Evolutionary conservation across 495 filamentous ascomycete genomes (phyloP).

Genomic region (Hyaloscypha hepaticicola): DNA sequence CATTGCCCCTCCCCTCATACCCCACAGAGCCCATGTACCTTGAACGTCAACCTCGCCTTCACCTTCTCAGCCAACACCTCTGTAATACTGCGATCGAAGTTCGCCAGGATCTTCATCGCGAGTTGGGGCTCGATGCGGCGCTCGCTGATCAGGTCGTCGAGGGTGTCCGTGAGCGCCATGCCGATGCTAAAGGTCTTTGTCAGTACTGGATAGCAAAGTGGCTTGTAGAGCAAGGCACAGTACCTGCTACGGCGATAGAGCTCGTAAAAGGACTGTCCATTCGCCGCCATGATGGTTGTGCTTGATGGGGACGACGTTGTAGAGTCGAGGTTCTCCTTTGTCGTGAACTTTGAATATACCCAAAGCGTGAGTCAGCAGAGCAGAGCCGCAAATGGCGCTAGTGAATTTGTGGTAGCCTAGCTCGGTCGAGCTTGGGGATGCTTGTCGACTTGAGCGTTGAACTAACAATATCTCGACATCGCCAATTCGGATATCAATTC

Average conservation of each 20-base stretch:
- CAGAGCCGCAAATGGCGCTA: conserved; percentile 12
- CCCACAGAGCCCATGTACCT: conserved; percentile 57
- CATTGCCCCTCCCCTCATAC: conserved; percentile 4
- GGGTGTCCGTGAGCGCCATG: conserved; percentile 86
- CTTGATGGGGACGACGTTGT: conserved; percentile 23
- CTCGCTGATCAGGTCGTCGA: conserved; percentile 91
- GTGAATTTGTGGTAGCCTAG: conserved; percentile 19
- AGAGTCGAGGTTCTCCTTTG: conserved; percentile 10
- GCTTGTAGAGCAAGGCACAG: conserved; percentile 28
- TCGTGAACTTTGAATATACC: conserved; percentile 5
- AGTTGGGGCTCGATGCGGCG: conserved; percentile 95
- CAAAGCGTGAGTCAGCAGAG: conserved; percentile 20
- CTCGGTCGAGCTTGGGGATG: conserved; percentile 2
- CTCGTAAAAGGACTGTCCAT: conserved; percentile 73
- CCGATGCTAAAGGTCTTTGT: conserved; percentile 66
- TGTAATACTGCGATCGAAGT: conserved; percentile 88
- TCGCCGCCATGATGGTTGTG: conserved; percentile 29
- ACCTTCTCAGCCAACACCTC: conserved; percentile 88
- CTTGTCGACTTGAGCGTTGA: conserved; percentile 16
- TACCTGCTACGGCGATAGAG: conserved; percentile 98
- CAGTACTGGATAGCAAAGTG: conserved; percentile 28
- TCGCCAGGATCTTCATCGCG: conserved; percentile 93
- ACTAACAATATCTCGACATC: conserved; percentile 1
- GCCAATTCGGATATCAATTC: conserved; percentile 11
- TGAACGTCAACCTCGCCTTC: conserved; percentile 88